Base-by-base conservation (phyloP, 176 grass and related monocot genomes). In the Eleusine indica region DNA sequence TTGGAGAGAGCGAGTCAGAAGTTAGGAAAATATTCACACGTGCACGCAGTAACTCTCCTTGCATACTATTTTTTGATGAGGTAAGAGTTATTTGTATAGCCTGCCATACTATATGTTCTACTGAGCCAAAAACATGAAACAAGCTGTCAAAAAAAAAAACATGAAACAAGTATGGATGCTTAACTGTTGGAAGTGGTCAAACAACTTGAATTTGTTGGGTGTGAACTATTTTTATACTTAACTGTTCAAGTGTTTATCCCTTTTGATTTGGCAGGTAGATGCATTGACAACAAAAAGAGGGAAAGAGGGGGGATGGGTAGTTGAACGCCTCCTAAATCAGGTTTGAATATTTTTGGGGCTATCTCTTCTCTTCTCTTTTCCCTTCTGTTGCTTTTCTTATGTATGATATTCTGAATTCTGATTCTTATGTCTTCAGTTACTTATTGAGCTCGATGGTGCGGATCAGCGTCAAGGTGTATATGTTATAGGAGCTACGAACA, bases 61-160 rank as follows among this genome's bases (percentile, higher is more conserved):
- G 96, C 65, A 87, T 98, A 86, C 80, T 98, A 8, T 95, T 98
- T 77, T 98, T 98, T 76, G 96, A 98, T 70, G 96, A 98, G 96
- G 96, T 98, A 91, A 44, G 40, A 3, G 16, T 3, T 28, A 62
- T 19, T 13, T 63, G 22, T 70, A 39, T 43, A 35, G 17, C 35
- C 25, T 8, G 54, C 21, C 13, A 25, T 62, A 32, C 13, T 39
- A 25, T 64, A 29, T 60, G 21, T 74, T 88, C 30, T 60, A 35
- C 74, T 14, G 16, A 80, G 39, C 19, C 52, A 84, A 14, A 58
- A 40, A 6, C 52, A 32, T 32, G 32, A 32, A 32, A 32, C 32
- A 32, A 32, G 32, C 32, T 32, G 32, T 32, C 32, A 1, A 32
- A 32, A 32, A 32, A 32, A 32, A 32, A 32, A 32, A 32, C 1